phyloP scores from a whole-genome alignment of 1,284 basidiomycete genomes.

The Tausonia pullulans region DNA sequence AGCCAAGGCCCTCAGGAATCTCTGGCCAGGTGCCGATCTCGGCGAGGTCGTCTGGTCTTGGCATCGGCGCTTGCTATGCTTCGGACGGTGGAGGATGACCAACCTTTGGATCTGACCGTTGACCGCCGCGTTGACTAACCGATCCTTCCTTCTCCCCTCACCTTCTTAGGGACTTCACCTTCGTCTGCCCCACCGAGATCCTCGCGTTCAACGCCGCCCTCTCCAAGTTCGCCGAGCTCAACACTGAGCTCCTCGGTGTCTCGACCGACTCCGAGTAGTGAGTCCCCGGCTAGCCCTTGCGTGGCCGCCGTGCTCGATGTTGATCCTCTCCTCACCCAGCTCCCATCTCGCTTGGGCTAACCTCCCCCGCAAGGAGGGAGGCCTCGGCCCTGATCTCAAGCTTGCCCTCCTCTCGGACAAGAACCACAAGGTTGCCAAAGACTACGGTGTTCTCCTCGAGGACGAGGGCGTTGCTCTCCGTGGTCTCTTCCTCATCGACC shows the following conservation, averaged over 20 bases:
- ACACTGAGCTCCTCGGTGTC: constrained; percentile 59
- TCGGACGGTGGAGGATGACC: not conserved
- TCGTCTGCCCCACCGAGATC: constrained; percentile 87
- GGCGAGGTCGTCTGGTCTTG: too few species aligned
- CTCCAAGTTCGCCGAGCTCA: constrained; percentile 55
- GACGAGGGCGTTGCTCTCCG: constrained; percentile 75
- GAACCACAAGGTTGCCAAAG: constrained; percentile 39
- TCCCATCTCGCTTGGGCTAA: constrained; percentile 78
- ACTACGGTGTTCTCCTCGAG: constrained; percentile 75
- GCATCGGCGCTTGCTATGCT: too few species aligned
- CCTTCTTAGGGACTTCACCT: constrained; percentile 32
- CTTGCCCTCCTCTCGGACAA: constrained; percentile 65
- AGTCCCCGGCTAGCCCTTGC: constrained; percentile 29
- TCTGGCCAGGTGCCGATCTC: too few species aligned
- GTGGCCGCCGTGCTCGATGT: not conserved
- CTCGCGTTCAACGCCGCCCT: constrained; percentile 82
- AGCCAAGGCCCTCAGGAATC: too few species aligned
- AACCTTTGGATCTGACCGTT: not conserved
- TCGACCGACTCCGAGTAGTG: constrained; percentile 85
- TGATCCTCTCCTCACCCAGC: constrained; percentile 18
- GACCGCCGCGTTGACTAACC: not conserved
- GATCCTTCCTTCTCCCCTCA: not conserved
- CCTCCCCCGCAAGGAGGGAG: constrained; percentile 60
- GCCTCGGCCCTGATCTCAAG: constrained; percentile 73
- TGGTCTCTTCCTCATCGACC: constrained; percentile 80